These are phyloP conservation scores for Parafenestella ontariensis DNA, from an alignment of 2,329 filamentous ascomycete genomes.

Conservation along the genomic window DNA sequence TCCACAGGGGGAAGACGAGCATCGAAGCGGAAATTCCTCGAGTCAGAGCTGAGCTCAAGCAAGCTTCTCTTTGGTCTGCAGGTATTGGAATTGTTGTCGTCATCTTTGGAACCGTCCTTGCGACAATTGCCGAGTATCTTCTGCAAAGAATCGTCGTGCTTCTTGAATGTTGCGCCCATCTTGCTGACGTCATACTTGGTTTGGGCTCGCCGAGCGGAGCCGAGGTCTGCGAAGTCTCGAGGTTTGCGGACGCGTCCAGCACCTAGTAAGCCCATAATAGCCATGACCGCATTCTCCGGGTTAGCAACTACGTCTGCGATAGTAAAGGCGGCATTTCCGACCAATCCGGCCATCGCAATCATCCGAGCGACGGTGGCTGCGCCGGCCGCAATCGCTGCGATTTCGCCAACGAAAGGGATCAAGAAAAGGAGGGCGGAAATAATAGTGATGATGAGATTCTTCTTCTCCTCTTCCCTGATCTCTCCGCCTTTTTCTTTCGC, in stretches of 20 bases:
- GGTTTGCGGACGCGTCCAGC: conserved; percentile 1
- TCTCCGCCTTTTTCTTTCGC: conserved; percentile 10
- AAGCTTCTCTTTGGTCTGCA: too few relatives aligned
- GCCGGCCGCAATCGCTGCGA: conserved; percentile 1
- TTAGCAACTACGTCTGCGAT: conserved; percentile 5
- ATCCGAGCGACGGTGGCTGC: neutral
- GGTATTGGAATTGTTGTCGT: too few relatives aligned
- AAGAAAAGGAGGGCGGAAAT: conserved; percentile 9
- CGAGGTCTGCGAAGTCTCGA: too few relatives aligned
- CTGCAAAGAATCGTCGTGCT: too few relatives aligned
- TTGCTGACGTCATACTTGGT: too few relatives aligned
- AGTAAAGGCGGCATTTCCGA: conserved; percentile 1
- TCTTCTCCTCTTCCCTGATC: conserved; percentile 4
- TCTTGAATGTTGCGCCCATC: too few relatives aligned
- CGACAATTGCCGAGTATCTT: too few relatives aligned
- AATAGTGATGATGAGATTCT: conserved; percentile 5
- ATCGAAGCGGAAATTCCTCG: too few relatives aligned
- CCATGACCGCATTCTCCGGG: conserved; percentile 6
- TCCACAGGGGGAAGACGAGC: too few relatives aligned
- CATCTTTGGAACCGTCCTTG: too few relatives aligned
- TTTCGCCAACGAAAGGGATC: conserved; percentile 8
- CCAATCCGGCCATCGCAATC: neutral
- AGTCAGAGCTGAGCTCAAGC: too few relatives aligned
- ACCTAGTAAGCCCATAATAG: conserved; percentile 3
- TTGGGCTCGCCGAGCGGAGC: too few relatives aligned